Conservation (phyloP, 2,329 filamentous ascomycete genomes). For the Zasmidium citrigriseum region DNA sequence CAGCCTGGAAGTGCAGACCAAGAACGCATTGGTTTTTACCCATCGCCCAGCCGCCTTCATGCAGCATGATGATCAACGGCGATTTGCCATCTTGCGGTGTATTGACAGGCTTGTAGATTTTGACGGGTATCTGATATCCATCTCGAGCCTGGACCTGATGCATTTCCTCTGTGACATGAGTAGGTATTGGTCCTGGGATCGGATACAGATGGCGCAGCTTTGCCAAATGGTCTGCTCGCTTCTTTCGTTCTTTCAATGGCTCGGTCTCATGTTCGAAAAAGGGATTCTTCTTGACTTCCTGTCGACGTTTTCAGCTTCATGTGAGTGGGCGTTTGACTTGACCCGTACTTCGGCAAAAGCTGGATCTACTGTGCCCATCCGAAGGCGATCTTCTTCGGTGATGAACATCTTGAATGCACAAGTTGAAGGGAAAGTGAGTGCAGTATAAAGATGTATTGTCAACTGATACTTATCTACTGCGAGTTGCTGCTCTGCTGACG, state of each 20-base stretch:
- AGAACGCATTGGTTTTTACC: neutral
- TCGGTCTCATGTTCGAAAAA: neutral
- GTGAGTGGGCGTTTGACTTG: neutral
- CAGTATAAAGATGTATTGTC: too few species aligned
- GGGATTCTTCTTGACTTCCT: neutral
- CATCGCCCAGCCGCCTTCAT: constrained; percentile 48
- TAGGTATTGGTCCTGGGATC: constrained; percentile 24
- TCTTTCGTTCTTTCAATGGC: neutral
- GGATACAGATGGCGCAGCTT: constrained; percentile 9
- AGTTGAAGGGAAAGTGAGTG: too few species aligned
- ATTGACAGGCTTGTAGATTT: constrained; percentile 19
- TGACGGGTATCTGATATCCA: constrained; percentile 17
- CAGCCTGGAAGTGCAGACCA: neutral
- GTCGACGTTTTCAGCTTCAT: neutral
- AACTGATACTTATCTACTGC: too few species aligned
- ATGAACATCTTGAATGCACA: neutral
- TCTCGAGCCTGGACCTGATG: constrained; percentile 15
- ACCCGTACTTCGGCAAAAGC: neutral
- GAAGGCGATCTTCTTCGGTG: neutral
- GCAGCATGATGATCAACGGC: constrained; percentile 42
- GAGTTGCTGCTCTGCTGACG: neutral
- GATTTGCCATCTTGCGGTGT: constrained; percentile 12
- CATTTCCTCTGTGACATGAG: constrained; percentile 15
- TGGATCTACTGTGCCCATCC: neutral
- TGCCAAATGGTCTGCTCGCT: constrained; percentile 11